Evolutionary conservation across 1,139 yeast species (phyloP).

Genomic region (Candida sojae): DNA sequence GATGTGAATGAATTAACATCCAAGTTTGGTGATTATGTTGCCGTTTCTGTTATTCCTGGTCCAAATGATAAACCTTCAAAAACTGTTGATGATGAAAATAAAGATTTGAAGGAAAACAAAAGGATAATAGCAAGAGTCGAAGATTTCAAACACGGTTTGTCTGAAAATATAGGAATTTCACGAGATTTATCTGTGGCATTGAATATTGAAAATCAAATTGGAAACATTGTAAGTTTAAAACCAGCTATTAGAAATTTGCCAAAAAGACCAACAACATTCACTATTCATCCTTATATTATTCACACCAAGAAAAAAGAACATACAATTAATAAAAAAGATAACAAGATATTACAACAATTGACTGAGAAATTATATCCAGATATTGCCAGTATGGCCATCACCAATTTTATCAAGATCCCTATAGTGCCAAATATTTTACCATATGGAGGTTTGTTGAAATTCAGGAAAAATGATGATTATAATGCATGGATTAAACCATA

Average conservation of each 20-base stretch:
- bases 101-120: slow-evolving; percentile 37
- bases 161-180: slow-evolving; percentile 61
- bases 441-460: slow-evolving; percentile 61
- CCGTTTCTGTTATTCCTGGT: slow-evolving; percentile 59
- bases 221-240: slow-evolving; percentile 56
- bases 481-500: slow-evolving; percentile 48
- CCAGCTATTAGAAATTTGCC: slow-evolving; percentile 44
- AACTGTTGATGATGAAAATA: slow-evolving; percentile 11
- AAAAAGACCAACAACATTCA: slow-evolving; percentile 43
- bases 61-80: slow-evolving; percentile 37
- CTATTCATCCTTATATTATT: slow-evolving; percentile 59
- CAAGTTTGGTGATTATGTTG: slow-evolving; percentile 44
- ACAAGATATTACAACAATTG: slow-evolving; percentile 19
- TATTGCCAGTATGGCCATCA: slow-evolving; percentile 31
- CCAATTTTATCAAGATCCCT: slow-evolving; percentile 55
- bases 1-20: slow-evolving; percentile 37
- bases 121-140: slow-evolving; percentile 58
- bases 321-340: slow-evolving; percentile 23
- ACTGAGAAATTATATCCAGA: slow-evolving; percentile 14
- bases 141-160: slow-evolving; percentile 24
- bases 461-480: slow-evolving; percentile 47
- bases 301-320: slow-evolving; percentile 30
- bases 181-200: slow-evolving; percentile 58
- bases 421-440: slow-evolving; percentile 50
- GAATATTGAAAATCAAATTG: slow-evolving; percentile 51